phyloP scores from a whole-genome alignment of 2,329 filamentous ascomycete genomes.

The Pyrenochaeta sp. region DNA sequence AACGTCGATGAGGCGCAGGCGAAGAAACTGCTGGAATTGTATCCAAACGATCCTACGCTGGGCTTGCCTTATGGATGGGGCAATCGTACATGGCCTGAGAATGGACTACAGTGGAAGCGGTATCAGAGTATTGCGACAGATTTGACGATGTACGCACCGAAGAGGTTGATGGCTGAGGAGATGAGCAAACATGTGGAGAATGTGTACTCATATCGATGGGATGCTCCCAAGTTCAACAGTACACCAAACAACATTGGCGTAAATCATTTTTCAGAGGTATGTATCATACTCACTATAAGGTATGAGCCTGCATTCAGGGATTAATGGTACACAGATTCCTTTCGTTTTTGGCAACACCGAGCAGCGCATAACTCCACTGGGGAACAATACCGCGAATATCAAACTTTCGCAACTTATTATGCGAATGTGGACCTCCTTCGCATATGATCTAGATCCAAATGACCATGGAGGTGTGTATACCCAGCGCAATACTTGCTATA shows the following conservation, averaged over 20 bases:
- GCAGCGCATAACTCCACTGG: slow-evolving; percentile 37
- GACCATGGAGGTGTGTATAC: slow-evolving; percentile 30
- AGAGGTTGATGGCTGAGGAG: slow-evolving; percentile 29
- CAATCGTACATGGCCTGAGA: slow-evolving; percentile 39
- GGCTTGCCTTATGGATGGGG: slow-evolving; percentile 54
- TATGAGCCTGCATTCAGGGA: neutral
- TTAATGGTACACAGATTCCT: slow-evolving; percentile 24
- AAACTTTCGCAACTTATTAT: slow-evolving; percentile 34
- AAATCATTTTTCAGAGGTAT: slow-evolving; percentile 41
- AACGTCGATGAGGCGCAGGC: slow-evolving; percentile 33
- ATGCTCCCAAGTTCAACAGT: slow-evolving; percentile 42
- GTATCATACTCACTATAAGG: neutral
- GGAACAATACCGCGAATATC: slow-evolving; percentile 30
- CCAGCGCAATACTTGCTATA: neutral
- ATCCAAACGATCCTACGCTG: slow-evolving; percentile 52
- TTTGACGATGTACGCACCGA: slow-evolving; percentile 39
- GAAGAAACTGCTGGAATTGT: slow-evolving; percentile 30
- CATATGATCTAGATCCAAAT: slow-evolving; percentile 40
- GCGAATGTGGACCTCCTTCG: slow-evolving; percentile 44
- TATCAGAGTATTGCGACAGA: slow-evolving; percentile 41
- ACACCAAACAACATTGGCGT: slow-evolving; percentile 36
- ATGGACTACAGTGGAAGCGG: slow-evolving; percentile 37
- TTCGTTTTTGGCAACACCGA: slow-evolving; percentile 41
- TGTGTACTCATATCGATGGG: slow-evolving; percentile 43
- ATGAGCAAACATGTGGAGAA: slow-evolving; percentile 30